Percentiles rank a stretch among this genome's conserved stretches.
These are phyloP conservation scores for Rubroboletus pulcherrimus DNA, from an alignment of 768 basidiomycete species.

Conservation along the genomic window DNA sequence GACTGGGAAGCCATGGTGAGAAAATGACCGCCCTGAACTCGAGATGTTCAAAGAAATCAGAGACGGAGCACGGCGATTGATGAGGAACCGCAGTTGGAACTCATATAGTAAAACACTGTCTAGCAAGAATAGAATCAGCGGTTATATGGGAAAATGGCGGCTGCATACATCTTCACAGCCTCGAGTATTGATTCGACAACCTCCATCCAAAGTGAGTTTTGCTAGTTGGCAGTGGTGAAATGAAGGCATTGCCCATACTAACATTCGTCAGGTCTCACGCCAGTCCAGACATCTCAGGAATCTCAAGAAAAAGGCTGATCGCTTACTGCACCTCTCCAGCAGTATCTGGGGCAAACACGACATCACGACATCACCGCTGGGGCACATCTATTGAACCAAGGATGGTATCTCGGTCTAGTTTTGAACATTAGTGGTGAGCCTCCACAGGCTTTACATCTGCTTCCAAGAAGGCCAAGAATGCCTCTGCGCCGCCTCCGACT, in stretches of 20 bases:
- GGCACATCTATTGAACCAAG: conserved; percentile 16
- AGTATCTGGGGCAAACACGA: background rate
- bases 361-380: background rate
- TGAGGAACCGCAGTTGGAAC: background rate
- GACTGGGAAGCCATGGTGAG: background rate
- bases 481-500: conserved; percentile 53
- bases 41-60: background rate
- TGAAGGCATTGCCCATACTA: background rate
- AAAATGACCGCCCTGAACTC: background rate
- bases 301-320: background rate
- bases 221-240: background rate
- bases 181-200: background rate
- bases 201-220: background rate
- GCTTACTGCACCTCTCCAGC: background rate
- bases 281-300: background rate
- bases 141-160: background rate
- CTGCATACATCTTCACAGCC: background rate
- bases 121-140: too few species aligned
- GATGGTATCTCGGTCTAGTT: conserved; percentile 9
- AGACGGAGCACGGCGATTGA: background rate
- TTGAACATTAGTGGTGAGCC: conserved; percentile 44
- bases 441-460: conserved; percentile 69
- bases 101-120: background rate
- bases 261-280: background rate
- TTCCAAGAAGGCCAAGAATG: conserved; percentile 78